phyloP scores from a whole-genome alignment of 345 rosid genomes.

The Sisymbrium irio region DNA sequence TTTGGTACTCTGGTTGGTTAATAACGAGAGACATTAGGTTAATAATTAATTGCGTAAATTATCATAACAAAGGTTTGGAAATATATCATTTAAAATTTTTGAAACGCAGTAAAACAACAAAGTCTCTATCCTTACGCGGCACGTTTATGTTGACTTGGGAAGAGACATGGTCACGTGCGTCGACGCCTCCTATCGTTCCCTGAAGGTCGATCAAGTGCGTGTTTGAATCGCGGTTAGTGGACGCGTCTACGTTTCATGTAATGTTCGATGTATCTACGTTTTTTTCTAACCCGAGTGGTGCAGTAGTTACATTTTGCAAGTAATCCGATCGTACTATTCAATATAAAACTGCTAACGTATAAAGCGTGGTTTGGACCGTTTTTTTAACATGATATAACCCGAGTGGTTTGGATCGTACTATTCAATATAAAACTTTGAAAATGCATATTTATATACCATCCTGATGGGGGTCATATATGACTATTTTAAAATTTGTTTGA shows the following conservation, averaged over 20 bases:
- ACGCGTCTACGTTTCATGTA: slow-evolving; percentile 24
- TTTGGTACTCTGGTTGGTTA: slow-evolving; percentile 23
- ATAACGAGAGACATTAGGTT: slow-evolving; percentile 18
- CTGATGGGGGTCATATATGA: not conserved
- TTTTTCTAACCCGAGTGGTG: not conserved
- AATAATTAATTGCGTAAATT: slow-evolving; percentile 11
- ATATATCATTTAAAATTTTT: not conserved
- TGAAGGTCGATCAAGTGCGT: slow-evolving; percentile 23
- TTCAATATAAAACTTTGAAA: too few relatives aligned
- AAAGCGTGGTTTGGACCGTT: slow-evolving; percentile 17
- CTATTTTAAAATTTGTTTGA: not conserved
- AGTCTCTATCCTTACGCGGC: slow-evolving; percentile 29
- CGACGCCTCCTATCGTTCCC: slow-evolving; percentile 15
- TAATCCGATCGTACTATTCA: slow-evolving; percentile 12
- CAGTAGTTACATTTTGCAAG: slow-evolving; percentile 5
- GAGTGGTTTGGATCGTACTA: too few relatives aligned
- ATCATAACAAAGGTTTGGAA: not conserved
- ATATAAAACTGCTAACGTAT: slow-evolving; percentile 13
- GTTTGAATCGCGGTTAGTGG: slow-evolving; percentile 31
- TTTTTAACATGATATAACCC: not conserved
- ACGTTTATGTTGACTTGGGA: slow-evolving; percentile 31
- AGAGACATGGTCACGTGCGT: slow-evolving; percentile 32
- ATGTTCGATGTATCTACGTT: slow-evolving; percentile 21
- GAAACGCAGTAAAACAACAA: slow-evolving; percentile 21
- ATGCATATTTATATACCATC: not conserved